Evolutionary conservation across 495 filamentous ascomycete genomes (phyloP).

Genomic region (Penicillium goetzii): DNA sequence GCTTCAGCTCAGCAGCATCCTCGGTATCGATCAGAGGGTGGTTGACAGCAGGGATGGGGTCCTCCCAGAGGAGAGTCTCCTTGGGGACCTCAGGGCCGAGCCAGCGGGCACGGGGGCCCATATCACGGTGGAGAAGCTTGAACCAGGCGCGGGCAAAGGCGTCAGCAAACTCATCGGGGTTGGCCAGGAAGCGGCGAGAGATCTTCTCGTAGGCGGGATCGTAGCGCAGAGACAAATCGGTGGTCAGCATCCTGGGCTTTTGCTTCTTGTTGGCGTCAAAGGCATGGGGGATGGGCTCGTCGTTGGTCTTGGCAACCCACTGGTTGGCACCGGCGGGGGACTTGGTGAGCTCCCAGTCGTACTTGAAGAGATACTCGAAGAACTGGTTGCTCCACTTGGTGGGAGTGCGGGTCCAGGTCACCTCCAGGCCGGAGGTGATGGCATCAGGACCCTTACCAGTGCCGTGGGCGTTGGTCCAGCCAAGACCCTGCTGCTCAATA

Average conservation of each 20-base stretch:
- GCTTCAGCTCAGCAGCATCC: conserved; percentile 65
- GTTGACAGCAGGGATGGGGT: conserved; percentile 60
- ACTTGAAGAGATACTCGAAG: conserved; percentile 74
- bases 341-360: conserved; percentile 76
- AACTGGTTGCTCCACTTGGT: conserved; percentile 69
- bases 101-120: conserved; percentile 69
- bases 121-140: conserved; percentile 76
- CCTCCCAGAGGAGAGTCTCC: conserved; percentile 68
- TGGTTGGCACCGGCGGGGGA: conserved; percentile 73
- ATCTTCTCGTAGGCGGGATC: conserved; percentile 76
- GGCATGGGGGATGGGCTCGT: conserved; percentile 67
- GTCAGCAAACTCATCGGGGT: conserved; percentile 67
- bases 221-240: conserved; percentile 68
- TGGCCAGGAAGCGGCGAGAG: conserved; percentile 63
- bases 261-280: conserved; percentile 68
- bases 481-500: conserved; percentile 67
- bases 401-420: conserved; percentile 72
- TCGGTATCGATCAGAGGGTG: conserved; percentile 58
- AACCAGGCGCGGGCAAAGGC: conserved; percentile 74
- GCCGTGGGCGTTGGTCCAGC: conserved; percentile 63
- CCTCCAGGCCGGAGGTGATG: conserved; percentile 74
- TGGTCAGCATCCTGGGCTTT: conserved; percentile 68
- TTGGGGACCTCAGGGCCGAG: conserved; percentile 69
- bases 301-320: conserved; percentile 69
- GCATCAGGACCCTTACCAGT: conserved; percentile 65